Evolutionary conservation across 2,329 filamentous ascomycete species (phyloP), one percentile per base, ranked within the genome.

Genomic region (Epicoccum sorghinum): DNA sequence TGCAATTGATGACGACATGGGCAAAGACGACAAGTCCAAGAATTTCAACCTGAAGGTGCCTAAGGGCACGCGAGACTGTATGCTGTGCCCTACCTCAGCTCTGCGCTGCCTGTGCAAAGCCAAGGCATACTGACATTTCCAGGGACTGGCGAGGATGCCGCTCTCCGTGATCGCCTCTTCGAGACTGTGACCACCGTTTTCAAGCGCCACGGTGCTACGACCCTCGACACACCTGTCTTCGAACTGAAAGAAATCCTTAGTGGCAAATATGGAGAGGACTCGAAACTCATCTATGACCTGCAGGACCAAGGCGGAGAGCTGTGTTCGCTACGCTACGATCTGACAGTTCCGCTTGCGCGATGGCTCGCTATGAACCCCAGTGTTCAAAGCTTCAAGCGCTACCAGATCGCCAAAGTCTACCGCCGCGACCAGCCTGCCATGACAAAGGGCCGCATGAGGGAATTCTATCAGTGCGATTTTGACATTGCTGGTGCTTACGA

Each of bases 381-480:
- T 60, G 82, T 96, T 51, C 86, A 90, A 74, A 88, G 83, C 75
- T 93, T 96, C 79, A 96, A 96, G 80, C 86, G 93, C 69, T 97
- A 96, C 76, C 92, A 96, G 79, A 93, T 98, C 65, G 92, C 91
- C 65, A 96, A 96, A 79, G 93, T 96, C 46, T 93, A 92, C 78
- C 83, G 89, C 58, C 80, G 89, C 73, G 89, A 93, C 74, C 89
- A 92, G 74, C 89, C 89, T 23, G 69, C 70, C 7, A 91, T 97
- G 79, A 90, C 89, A 58, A 95, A 96, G 74, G 93, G 93, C 46
- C 86, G 93, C 48, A 95, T 96, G 89, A 86, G 93, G 69, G 93
- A 97, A 77, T 96, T 96, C 77, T 96, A 96, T 79, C 93, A 97
- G 77, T 97, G 93, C 79, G 93, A 98, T 78, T 96, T 97, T 71